phyloP scores from a whole-genome alignment of 1,139 yeast genomes.

The Pichia sp. region DNA sequence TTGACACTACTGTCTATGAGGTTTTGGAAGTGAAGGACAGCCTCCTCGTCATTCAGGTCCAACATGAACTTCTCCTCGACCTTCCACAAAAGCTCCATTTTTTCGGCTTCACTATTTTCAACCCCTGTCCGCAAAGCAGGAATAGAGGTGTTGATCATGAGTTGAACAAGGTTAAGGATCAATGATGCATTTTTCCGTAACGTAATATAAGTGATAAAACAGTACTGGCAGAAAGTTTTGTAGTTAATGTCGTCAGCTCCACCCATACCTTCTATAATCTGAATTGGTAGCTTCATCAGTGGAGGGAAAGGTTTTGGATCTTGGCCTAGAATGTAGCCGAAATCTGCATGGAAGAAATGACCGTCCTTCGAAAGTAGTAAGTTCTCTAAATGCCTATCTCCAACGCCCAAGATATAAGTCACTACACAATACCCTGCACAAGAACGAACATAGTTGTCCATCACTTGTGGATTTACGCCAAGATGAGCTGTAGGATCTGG shows the following conservation, averaged over 20 bases:
- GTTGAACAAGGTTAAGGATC: conserved; percentile 83
- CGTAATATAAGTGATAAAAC: conserved; percentile 91
- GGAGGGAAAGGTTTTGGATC: conserved; percentile 99
- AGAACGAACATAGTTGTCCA: conserved; percentile 92
- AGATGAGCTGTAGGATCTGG: conserved; percentile 56
- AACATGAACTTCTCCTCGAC: conserved; percentile 92
- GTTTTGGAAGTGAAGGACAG: conserved; percentile 88
- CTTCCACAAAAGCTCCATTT: conserved; percentile 47
- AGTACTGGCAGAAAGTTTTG: conserved; percentile 81
- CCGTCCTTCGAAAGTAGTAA: conserved; percentile 51
- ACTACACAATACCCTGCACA: conserved; percentile 98
- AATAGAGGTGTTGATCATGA: conserved; percentile 91
- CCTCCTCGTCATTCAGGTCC: conserved; percentile 93
- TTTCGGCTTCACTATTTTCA: conserved; percentile 32
- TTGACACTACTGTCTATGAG: conserved; percentile 90
- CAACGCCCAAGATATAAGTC: conserved; percentile 90
- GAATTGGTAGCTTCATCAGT: conserved; percentile 94
- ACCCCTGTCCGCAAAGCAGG: conserved; percentile 40
- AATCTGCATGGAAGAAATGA: conserved; percentile 94
- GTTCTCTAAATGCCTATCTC: conserved; percentile 94
- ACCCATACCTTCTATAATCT: conserved; percentile 97
- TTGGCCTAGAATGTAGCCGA: conserved; percentile 91
- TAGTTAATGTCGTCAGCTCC: conserved; percentile 84
- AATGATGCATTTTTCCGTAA: conserved; percentile 84
- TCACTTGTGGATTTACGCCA: conserved; percentile 69